Conservation (phyloP, 345 rosid genomes). For the Aethionema arabicum region DNA sequence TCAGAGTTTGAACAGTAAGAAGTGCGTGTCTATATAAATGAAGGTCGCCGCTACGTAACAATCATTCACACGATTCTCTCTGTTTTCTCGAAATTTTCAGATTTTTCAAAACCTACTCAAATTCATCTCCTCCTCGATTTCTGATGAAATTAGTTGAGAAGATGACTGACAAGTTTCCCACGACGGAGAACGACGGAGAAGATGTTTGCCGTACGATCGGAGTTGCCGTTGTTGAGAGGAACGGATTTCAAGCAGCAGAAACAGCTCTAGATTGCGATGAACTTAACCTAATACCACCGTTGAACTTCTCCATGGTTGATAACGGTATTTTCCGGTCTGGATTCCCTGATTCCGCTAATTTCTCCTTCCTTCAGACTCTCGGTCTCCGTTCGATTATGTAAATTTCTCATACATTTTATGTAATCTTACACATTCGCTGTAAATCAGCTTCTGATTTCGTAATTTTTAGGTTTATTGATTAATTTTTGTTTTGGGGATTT, state of each 20-base stretch:
- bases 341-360: constrained; percentile 89
- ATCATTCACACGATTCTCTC: constrained; percentile 27
- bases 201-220: constrained; percentile 51
- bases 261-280: constrained; percentile 38
- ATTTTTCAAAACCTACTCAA: background rate
- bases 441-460: constrained; percentile 10
- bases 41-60: constrained; percentile 40
- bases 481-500: background rate
- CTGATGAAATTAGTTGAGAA: constrained; percentile 32
- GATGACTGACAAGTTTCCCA: constrained; percentile 11
- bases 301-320: constrained; percentile 95
- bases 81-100: background rate
- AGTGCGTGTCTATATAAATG: constrained; percentile 35
- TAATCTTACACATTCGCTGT: background rate
- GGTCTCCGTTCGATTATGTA: constrained; percentile 96
- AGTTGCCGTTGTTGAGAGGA: constrained; percentile 47
- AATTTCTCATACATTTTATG: constrained; percentile 1
- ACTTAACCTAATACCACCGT: constrained; percentile 64
- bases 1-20: constrained; percentile 18
- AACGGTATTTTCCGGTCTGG: constrained; percentile 96
- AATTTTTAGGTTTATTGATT: background rate
- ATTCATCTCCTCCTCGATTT: background rate
- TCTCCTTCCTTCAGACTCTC: constrained; percentile 81
- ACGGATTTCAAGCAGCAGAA: constrained; percentile 27
- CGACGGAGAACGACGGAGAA: constrained; percentile 4